phyloP scores from a whole-genome alignment of 108 stramenopile genomes.

The Cyclostephanos tholiformis region DNA sequence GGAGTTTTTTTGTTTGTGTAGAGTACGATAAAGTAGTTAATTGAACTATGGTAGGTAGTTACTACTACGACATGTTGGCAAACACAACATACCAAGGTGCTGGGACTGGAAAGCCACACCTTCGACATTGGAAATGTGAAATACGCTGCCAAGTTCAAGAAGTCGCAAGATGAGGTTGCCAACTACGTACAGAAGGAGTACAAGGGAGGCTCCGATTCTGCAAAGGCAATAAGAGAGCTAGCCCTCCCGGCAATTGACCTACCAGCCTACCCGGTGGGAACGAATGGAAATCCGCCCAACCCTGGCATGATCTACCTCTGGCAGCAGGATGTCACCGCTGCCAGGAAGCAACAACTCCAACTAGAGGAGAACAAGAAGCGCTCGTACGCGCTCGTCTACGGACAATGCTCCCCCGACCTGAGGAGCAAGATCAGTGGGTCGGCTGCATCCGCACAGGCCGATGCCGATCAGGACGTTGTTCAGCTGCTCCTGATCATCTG shows the following conservation, averaged over 20 bases:
- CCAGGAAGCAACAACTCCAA: background rate
- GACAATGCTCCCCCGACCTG: background rate
- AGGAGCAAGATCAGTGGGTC: background rate
- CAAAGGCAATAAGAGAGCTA: constrained; percentile 6
- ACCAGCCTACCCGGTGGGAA: background rate
- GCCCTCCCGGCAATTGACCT: background rate
- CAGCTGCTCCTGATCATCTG: constrained; percentile 6
- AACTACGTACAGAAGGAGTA: constrained; percentile 10
- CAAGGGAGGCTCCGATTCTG: background rate
- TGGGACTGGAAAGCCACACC: background rate
- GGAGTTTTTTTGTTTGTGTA: too few species aligned
- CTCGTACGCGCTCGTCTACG: background rate
- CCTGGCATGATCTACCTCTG: background rate
- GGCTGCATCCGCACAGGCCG: background rate
- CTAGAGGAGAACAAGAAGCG: constrained; percentile 1
- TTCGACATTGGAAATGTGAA: background rate
- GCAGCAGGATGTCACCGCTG: background rate
- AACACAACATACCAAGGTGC: background rate
- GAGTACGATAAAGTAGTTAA: too few species aligned
- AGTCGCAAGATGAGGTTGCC: background rate
- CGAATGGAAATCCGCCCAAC: background rate
- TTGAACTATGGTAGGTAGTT: too few species aligned
- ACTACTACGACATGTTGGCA: too few species aligned
- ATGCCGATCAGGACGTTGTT: constrained; percentile 3
- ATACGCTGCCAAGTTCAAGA: constrained; percentile 4